Evolutionary conservation across 2,329 filamentous ascomycete species (phyloP).

Genomic region (Bipolaris oryzae): DNA sequence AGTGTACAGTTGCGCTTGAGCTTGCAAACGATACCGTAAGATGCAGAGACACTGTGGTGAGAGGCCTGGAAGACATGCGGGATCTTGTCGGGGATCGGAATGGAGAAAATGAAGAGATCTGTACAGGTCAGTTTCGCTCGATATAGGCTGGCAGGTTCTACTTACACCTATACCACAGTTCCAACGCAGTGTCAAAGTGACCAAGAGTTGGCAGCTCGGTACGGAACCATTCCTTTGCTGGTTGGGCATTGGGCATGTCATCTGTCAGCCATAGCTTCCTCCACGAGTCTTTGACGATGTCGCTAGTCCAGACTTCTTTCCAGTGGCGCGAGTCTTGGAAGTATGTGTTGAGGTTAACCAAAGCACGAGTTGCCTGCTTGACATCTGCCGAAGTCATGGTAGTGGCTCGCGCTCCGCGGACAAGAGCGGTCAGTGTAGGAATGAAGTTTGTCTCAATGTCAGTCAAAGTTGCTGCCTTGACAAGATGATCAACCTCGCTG

Average conservation of each 20-base stretch:
- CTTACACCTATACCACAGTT: constrained; percentile 55
- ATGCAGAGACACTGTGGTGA: constrained; percentile 65
- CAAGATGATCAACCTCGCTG: constrained; percentile 47
- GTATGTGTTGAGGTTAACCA: constrained; percentile 53
- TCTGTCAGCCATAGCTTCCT: constrained; percentile 54
- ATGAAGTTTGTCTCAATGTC: constrained; percentile 51
- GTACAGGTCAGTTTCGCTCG: constrained; percentile 18
- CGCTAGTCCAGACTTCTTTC: constrained; percentile 56
- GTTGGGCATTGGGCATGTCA: constrained; percentile 50
- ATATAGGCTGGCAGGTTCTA: background rate
- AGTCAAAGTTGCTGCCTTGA: constrained; percentile 41
- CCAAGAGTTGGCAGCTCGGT: constrained; percentile 54
- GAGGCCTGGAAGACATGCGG: constrained; percentile 68
- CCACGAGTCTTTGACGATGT: constrained; percentile 55
- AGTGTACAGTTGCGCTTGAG: constrained; percentile 64
- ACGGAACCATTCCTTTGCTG: constrained; percentile 53
- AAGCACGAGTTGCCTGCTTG: constrained; percentile 50
- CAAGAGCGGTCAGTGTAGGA: constrained; percentile 49
- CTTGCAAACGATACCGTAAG: constrained; percentile 67
- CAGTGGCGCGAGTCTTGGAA: constrained; percentile 54
- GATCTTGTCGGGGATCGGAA: constrained; percentile 61
- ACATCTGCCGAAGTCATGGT: constrained; percentile 48
- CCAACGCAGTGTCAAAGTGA: constrained; percentile 54
- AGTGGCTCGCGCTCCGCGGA: constrained; percentile 48
- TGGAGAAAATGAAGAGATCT: constrained; percentile 62